A percentile compares a stretch with the other conserved stretches of the same genome.
Evolutionary conservation across 371 early-diverging fungal species (phyloP).

Genomic region (Quaeritorhiza haematococci): DNA sequence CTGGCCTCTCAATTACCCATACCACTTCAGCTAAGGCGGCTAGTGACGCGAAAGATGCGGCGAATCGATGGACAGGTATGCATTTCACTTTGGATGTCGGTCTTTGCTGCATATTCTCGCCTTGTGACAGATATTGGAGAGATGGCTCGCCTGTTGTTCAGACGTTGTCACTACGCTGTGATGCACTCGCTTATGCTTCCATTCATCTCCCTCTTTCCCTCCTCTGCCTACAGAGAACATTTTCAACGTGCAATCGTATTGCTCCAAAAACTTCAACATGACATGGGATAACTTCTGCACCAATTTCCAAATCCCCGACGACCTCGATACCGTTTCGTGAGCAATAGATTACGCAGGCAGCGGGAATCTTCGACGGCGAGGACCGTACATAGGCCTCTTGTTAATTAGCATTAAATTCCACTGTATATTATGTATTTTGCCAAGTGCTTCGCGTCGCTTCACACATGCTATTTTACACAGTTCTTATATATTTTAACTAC

Average conservation of each 20-base stretch:
- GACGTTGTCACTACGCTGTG: neutral
- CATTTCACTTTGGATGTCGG: neutral
- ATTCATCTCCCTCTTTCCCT: too few species aligned
- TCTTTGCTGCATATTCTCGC: neutral
- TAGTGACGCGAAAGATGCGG: conserved; percentile 61
- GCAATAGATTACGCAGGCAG: too few species aligned
- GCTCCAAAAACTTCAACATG: conserved; percentile 71
- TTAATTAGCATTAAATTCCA: too few species aligned
- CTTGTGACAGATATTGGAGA: neutral
- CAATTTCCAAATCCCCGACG: conserved; percentile 73
- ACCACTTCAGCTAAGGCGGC: conserved; percentile 52
- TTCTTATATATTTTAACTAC: too few species aligned
- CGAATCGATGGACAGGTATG: conserved; percentile 83
- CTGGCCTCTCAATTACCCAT: neutral
- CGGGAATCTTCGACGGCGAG: too few species aligned
- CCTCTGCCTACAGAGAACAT: conserved; percentile 79
- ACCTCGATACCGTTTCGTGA: conserved; percentile 56
- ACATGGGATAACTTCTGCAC: conserved; percentile 63
- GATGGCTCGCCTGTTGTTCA: neutral
- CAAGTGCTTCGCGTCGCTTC: too few species aligned
- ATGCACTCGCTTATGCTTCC: neutral
- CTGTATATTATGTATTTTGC: too few species aligned
- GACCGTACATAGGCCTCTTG: too few species aligned
- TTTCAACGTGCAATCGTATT: conserved; percentile 79
- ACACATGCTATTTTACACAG: too few species aligned